These are phyloP conservation scores for Lotus japonicus DNA, from an alignment of 306 rosid species.

Conservation along the genomic window DNA sequence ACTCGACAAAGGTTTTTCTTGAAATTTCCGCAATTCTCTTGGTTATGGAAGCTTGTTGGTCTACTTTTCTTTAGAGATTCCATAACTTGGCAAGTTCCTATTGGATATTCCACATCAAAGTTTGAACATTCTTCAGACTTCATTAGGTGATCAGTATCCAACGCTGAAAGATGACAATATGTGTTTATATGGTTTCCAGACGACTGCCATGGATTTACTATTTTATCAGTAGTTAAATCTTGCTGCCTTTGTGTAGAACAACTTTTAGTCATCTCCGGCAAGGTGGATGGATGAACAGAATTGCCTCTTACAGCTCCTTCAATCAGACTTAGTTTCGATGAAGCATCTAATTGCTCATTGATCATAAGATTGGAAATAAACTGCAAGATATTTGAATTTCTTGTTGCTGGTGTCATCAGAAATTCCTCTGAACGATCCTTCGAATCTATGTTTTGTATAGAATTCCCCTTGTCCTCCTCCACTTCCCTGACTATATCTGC, in stretches of 20 bases:
- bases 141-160: background rate
- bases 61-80: background rate
- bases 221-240: background rate
- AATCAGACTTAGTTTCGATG: background rate
- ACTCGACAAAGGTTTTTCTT: background rate
- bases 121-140: conserved; percentile 13
- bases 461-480: conserved; percentile 3
- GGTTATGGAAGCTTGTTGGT: background rate
- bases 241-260: background rate
- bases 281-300: conserved; percentile 9
- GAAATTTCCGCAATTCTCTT: background rate
- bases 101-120: background rate
- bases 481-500: background rate
- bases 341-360: conserved; percentile 4
- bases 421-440: background rate
- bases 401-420: conserved; percentile 8
- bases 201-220: background rate
- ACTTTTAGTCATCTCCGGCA: background rate
- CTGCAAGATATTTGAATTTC: background rate
- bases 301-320: conserved; percentile 6
- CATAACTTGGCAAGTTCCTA: background rate
- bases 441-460: background rate
- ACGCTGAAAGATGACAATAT: background rate
- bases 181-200: background rate
- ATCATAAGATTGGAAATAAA: conserved; percentile 19